phyloP scores from a whole-genome alignment of 176 grass and related monocot genomes.

The bread wheat (Triticum aestivum) region IWGSC_CS_RefSeq_v2.1 NC_057797.1:611630618-611631117 shows the following conservation, averaged over 20 bases:
- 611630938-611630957: slow-evolving; percentile 30
- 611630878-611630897: slow-evolving; percentile 13
- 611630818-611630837: slow-evolving; percentile 8
- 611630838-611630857: not conserved
- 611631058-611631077: slow-evolving; percentile 35
- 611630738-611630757: not conserved
- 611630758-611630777: not conserved
- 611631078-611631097: not conserved
- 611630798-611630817: not conserved
- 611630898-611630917: slow-evolving; percentile 20
- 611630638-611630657: slow-evolving; percentile 57
- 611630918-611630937: slow-evolving; percentile 33
- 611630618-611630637: slow-evolving; percentile 93
- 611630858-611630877: slow-evolving; percentile 1
- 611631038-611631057: slow-evolving; percentile 19
- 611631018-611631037: slow-evolving; percentile 46
- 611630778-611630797: not conserved
- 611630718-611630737: not conserved
- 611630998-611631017: not conserved
- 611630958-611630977: slow-evolving; percentile 48
- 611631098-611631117: too few species aligned
- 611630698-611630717: not conserved
- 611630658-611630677: slow-evolving; percentile 34
- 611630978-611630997: slow-evolving; percentile 26
- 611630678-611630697: slow-evolving; percentile 47